Conservation (phyloP, 2,329 filamentous ascomycete species). For the Fusarium stilboides region DNA sequence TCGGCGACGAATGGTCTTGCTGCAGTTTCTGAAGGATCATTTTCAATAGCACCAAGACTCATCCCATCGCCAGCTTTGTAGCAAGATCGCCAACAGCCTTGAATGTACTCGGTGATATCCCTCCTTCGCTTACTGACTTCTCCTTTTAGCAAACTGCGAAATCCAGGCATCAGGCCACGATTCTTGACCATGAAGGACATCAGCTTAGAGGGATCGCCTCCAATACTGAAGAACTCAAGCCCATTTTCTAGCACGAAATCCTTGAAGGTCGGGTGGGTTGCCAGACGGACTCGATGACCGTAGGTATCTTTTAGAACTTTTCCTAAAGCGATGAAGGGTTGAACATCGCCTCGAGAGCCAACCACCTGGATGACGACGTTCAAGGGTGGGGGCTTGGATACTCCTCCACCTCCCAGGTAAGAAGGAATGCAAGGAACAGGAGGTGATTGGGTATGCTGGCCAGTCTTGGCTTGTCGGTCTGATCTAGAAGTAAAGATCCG, state of each 20-base stretch:
- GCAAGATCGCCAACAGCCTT: conserved; percentile 52
- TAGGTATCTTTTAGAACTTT: conserved; percentile 75
- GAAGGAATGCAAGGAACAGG: background rate
- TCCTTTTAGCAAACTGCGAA: conserved; percentile 47
- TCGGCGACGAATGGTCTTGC: conserved; percentile 62
- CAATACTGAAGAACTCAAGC: conserved; percentile 68
- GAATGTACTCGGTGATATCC: conserved; percentile 51
- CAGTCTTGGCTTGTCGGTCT: background rate
- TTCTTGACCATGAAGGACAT: conserved; percentile 51
- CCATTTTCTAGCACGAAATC: conserved; percentile 63
- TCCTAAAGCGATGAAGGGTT: conserved; percentile 70
- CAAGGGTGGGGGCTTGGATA: background rate
- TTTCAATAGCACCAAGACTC: background rate
- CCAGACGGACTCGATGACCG: conserved; percentile 80
- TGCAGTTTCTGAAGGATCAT: background rate
- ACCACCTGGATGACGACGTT: conserved; percentile 88
- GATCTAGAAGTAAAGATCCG: background rate
- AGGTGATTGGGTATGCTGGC: background rate
- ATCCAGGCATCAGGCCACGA: conserved; percentile 50
- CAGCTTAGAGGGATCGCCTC: conserved; percentile 61
- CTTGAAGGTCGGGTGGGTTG: conserved; percentile 71
- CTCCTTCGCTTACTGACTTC: conserved; percentile 48
- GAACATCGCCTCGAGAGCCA: conserved; percentile 72
- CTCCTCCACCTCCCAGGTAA: background rate
- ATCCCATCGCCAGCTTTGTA: background rate